Percentiles rank a stretch among this genome's conserved stretches.
phyloP scores from a whole-genome alignment of 306 rosid species.

The Trifolium pratense region DNA sequence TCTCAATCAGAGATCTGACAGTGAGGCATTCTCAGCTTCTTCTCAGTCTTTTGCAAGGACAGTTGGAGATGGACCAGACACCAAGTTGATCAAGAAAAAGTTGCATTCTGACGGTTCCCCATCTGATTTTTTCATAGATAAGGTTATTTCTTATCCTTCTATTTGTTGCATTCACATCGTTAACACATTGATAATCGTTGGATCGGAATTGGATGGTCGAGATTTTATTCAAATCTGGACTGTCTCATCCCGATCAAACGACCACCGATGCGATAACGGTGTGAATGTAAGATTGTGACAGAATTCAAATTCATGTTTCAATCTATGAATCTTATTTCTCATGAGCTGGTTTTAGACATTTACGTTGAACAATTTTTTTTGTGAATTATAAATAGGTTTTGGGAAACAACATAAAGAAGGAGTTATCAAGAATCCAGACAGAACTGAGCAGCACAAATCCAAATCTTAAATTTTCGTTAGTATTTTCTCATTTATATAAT shows the following conservation, averaged over 20 bases:
- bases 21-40: conserved; percentile 50
- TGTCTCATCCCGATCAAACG: background rate
- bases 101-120: conserved; percentile 77
- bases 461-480: conserved; percentile 73
- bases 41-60: conserved; percentile 45
- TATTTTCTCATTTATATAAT: background rate
- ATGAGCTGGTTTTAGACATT: conserved; percentile 20
- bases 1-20: conserved; percentile 66
- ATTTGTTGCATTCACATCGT: no score
- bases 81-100: conserved; percentile 67
- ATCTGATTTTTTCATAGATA: conserved; percentile 79
- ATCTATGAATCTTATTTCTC: background rate
- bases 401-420: conserved; percentile 79
- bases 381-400: conserved; percentile 57
- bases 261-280: background rate
- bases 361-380: background rate
- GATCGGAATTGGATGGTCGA: no score
- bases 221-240: no score
- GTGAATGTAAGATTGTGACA: background rate
- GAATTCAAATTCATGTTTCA: background rate
- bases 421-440: conserved; percentile 76
- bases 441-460: conserved; percentile 79
- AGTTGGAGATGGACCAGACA: conserved; percentile 67
- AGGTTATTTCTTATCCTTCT: conserved; percentile 53
- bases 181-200: no score